Conservation (phyloP, 306 rosid genomes). For the Alnus rubra region DNA sequence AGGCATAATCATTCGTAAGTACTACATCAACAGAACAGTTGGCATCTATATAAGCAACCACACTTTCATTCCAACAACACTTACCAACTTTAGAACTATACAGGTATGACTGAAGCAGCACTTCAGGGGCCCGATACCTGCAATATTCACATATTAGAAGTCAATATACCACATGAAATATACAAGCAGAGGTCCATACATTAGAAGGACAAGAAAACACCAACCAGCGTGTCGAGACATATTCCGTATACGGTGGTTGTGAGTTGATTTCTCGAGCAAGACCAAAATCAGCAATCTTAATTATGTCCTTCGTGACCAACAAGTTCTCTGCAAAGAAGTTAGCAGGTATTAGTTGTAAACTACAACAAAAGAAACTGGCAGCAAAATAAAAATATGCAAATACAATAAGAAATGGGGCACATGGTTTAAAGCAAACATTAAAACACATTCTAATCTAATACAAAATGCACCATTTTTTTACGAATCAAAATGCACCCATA, state of each 20-base stretch:
- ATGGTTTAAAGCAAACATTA: not conserved
- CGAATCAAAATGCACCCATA: not conserved
- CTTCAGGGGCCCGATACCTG: slow-evolving; percentile 99
- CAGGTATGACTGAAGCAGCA: slow-evolving; percentile 85
- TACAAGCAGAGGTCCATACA: slow-evolving; percentile 4
- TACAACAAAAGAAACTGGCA: slow-evolving; percentile 6
- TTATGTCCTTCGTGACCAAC: slow-evolving; percentile 72
- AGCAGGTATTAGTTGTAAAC: not conserved
- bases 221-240: slow-evolving; percentile 95
- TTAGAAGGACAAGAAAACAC: slow-evolving; percentile 24
- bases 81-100: slow-evolving; percentile 91
- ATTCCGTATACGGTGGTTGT: slow-evolving; percentile 90
- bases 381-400: slow-evolving; percentile 14
- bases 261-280: slow-evolving; percentile 88
- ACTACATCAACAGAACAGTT: slow-evolving; percentile 1
- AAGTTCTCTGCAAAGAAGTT: slow-evolving; percentile 66
- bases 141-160: slow-evolving; percentile 16
- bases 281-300: slow-evolving; percentile 97
- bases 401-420: not conserved
- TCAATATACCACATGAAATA: slow-evolving; percentile 14
- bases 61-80: slow-evolving; percentile 29
- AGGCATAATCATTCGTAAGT: slow-evolving; percentile 11
- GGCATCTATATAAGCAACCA: slow-evolving; percentile 3
- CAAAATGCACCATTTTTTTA: not conserved
- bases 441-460: not conserved